Evolutionary conservation across 140 eudicot genomes (phyloP).

Genomic region (Bidens hawaiensis): DNA sequence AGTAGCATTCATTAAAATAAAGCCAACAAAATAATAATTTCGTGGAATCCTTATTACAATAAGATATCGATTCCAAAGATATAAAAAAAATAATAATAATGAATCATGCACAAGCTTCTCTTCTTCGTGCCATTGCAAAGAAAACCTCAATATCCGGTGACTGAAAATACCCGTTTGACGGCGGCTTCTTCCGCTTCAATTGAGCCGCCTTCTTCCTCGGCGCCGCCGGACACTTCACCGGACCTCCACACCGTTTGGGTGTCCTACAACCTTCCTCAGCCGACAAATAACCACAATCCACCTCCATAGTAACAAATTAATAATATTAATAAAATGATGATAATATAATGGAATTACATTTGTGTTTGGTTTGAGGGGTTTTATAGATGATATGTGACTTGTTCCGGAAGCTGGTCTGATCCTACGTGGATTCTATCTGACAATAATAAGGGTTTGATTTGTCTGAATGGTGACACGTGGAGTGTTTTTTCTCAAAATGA

Average conservation of each 20-base stretch:
- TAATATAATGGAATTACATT: too few species aligned
- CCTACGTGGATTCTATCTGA: conserved; percentile 36
- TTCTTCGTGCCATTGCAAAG: conserved; percentile 41
- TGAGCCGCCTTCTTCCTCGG: conserved; percentile 43
- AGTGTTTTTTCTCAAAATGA: conserved; percentile 5
- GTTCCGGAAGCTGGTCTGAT: conserved; percentile 40
- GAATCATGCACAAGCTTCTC: conserved; percentile 33
- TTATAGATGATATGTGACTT: conserved; percentile 34
- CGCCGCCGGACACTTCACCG: conserved; percentile 52
- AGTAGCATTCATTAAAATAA: not conserved
- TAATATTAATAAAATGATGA: too few species aligned
- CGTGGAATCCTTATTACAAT: not conserved
- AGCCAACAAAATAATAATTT: too few species aligned
- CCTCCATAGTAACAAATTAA: conserved; percentile 30
- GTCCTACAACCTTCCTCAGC: conserved; percentile 54
- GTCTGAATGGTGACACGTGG: conserved; percentile 19
- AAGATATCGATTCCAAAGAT: conserved; percentile 1
- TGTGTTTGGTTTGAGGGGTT: not conserved
- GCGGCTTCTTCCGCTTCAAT: conserved; percentile 36
- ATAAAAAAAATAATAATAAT: too few species aligned
- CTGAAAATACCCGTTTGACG: conserved; percentile 51
- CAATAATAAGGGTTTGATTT: too few species aligned
- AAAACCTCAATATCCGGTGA: conserved; percentile 49
- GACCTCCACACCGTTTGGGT: conserved; percentile 36
- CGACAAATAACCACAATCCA: conserved; percentile 22